Percentiles rank a stretch among this genome's conserved stretches.
These are phyloP conservation scores for Silene uniflora DNA, from an alignment of 148 eudicot species.

Conservation along the genomic window DNA sequence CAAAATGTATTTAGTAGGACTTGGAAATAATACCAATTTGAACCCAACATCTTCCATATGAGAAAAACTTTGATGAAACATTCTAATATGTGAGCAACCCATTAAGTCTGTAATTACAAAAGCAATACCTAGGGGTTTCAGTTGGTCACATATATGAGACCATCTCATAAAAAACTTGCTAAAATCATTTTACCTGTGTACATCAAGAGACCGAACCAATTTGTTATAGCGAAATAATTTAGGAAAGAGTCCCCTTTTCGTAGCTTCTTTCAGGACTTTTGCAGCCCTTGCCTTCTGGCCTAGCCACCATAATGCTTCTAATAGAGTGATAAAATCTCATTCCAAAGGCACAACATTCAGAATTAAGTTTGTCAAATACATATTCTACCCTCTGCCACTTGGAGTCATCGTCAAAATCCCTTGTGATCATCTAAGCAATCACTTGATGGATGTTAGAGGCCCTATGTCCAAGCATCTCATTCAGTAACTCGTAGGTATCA, in stretches of 20 bases:
- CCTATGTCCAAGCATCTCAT: slow-evolving; percentile 77
- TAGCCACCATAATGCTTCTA: slow-evolving; percentile 93
- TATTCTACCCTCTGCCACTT: slow-evolving; percentile 98
- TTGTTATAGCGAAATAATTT: slow-evolving; percentile 72
- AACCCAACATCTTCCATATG: no score
- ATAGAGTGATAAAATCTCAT: slow-evolving; percentile 76
- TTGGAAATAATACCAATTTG: no score
- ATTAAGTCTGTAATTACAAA: not conserved
- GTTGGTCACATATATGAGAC: not conserved
- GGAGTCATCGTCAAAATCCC: slow-evolving; percentile 77
- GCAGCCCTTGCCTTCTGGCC: slow-evolving; percentile 92
- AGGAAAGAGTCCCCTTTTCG: slow-evolving; percentile 82
- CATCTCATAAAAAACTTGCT: not conserved
- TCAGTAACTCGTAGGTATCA: slow-evolving; percentile 58
- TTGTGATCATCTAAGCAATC: slow-evolving; percentile 84
- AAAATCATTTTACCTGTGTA: slow-evolving; percentile 63
- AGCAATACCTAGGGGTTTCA: not conserved
- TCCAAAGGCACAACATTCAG: slow-evolving; percentile 87
- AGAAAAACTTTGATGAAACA: not conserved
- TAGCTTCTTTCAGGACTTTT: slow-evolving; percentile 86
- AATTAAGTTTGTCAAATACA: slow-evolving; percentile 84
- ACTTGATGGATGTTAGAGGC: slow-evolving; percentile 85
- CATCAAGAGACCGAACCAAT: slow-evolving; percentile 83
- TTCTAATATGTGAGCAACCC: not conserved
- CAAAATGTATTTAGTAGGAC: no score